Evolutionary conservation across 176 grass and related monocot species (phyloP).

Genomic region (Carex cristatella): DNA sequence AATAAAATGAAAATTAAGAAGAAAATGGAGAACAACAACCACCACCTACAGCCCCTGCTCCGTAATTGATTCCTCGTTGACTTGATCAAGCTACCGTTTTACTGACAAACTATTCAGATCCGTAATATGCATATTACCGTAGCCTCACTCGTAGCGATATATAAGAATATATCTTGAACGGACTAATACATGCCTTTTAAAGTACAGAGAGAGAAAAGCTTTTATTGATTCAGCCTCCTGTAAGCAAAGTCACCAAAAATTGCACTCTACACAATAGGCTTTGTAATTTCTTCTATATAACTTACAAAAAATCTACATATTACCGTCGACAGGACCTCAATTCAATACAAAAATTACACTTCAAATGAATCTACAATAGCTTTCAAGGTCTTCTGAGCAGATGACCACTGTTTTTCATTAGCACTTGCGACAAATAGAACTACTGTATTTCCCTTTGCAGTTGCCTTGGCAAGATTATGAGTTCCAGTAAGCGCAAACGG

Average conservation of each 20-base stretch:
- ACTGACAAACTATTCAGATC: too few relatives aligned
- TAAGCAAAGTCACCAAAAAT: not conserved
- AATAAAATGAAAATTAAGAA: too few relatives aligned
- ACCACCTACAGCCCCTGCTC: too few relatives aligned
- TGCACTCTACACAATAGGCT: constrained; percentile 9
- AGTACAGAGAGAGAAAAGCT: not conserved
- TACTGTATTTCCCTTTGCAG: constrained; percentile 88
- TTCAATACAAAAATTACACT: constrained; percentile 33
- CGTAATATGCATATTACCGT: too few relatives aligned
- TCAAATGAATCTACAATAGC: constrained; percentile 81
- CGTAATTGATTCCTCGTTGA: too few relatives aligned
- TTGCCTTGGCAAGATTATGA: constrained; percentile 96
- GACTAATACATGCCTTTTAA: not conserved
- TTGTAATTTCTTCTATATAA: constrained; percentile 1
- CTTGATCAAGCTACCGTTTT: too few relatives aligned
- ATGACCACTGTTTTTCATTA: constrained; percentile 74
- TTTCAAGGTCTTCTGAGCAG: constrained; percentile 65
- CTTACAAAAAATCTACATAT: constrained; percentile 5
- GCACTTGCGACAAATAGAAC: constrained; percentile 93
- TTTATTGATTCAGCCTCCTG: not conserved
- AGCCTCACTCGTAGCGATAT: not conserved
- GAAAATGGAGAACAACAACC: too few relatives aligned
- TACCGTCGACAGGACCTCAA: not conserved
- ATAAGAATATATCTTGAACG: not conserved
- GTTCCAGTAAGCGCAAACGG: constrained; percentile 76